Percentiles rank a stretch among this genome's conserved stretches.
phyloP scores from a whole-genome alignment of 1,284 basidiomycete species.

The Heterobasidion parviporum region DNA sequence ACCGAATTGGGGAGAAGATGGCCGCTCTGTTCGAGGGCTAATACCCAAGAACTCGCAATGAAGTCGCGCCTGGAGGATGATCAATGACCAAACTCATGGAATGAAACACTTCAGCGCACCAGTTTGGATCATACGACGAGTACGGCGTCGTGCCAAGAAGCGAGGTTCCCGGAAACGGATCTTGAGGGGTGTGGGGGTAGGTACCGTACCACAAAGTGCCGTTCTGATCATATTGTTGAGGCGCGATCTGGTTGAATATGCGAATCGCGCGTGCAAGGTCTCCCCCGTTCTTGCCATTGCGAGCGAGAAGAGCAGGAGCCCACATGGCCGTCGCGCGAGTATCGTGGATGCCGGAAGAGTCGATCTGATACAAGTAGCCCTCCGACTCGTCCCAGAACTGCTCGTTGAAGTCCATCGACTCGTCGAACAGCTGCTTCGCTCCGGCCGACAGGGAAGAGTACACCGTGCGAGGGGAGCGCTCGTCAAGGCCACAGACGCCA shows the following conservation, averaged over 20 bases:
- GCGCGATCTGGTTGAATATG: background rate
- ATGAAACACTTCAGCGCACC: background rate
- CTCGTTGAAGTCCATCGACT: background rate
- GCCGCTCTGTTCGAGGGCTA: background rate
- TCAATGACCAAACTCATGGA: background rate
- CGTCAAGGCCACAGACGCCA: background rate
- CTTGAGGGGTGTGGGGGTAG: background rate
- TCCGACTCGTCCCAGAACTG: background rate
- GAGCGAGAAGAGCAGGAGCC: background rate
- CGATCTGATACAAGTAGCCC: background rate
- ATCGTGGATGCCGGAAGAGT: background rate
- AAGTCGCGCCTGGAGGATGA: background rate
- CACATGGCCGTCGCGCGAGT: background rate
- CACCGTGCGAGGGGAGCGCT: background rate
- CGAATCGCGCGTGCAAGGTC: background rate
- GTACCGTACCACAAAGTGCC: background rate
- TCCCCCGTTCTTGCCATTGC: background rate
- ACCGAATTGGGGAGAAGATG: background rate
- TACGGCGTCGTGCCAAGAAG: background rate
- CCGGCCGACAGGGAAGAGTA: background rate
- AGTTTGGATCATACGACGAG: background rate
- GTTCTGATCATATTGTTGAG: background rate
- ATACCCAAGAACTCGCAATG: background rate
- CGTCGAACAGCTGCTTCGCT: background rate
- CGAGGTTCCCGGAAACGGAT: background rate